Evolutionary conservation across 2,329 filamentous ascomycete genomes (phyloP), one percentile per base, ranked within the genome.

Genomic region (Amesomyces nigricolor): DNA sequence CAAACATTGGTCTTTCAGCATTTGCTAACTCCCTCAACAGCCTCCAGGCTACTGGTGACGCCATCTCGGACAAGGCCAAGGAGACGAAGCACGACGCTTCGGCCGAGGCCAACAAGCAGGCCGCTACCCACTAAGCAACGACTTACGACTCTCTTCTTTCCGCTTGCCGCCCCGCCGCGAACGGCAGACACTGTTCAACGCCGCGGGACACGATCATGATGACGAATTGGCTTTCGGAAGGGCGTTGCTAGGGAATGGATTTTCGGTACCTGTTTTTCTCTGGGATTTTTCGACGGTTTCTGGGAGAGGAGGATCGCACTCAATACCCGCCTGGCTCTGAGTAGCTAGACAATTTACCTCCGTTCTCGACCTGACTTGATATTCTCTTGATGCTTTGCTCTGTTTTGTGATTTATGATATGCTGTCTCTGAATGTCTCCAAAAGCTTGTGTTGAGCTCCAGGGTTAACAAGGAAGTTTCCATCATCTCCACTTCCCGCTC

Each of bases 61-160:
- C 69, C 61, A 30, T 70, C 58, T 65, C 65, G 57, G 70, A 72
- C 67, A 72, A 72, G 69, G 38, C 59, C 49, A 49, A 62, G 32
- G 62, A 70, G 68, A 48, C 59, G 52, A 62, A 63, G 61, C 56
- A 68, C 62, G 67, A 71, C 16, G 62, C 67, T 50, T 66, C 64
- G 17, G 70, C 70, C 45, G 69, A 72, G 67, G 63, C 62, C 63
- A 68, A 72, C 69, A 72, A 72, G 70, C 68, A 72, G 68, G 55
- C 60, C 37, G 66, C 65, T 32, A 72, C 63, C 47, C 69, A 72
- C 69, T 72, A 70, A 70, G 59, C 45, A 48, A 13, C 44, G 47
- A 47, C 38, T 40, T 16, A 40, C 13, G 39, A 58, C 48, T 51
- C 48, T 44, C 30, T 30, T 52, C 47, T 26, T 55, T 52, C 52